Evolutionary conservation across 768 basidiomycete genomes (phyloP).

Genomic region (Mycena latifolia): DNA sequence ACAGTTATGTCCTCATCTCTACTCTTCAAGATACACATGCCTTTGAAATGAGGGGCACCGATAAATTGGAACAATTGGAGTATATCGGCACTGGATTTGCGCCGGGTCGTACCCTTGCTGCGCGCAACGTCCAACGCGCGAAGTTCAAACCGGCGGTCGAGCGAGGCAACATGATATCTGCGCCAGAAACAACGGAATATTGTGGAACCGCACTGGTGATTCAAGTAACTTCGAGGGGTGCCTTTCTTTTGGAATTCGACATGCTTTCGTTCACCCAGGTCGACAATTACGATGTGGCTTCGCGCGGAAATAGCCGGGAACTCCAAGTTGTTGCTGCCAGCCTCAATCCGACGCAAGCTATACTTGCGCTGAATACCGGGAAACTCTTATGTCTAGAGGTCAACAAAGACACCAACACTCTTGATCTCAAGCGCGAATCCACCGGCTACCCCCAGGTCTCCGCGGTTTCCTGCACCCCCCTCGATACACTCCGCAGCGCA

Average conservation of each 20-base stretch:
- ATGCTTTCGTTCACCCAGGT: conserved; percentile 53
- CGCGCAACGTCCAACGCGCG: conserved; percentile 61
- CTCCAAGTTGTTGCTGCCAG: conserved; percentile 75
- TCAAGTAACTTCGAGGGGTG: conserved; percentile 76
- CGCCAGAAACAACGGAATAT: conserved; percentile 43
- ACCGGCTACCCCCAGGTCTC: conserved; percentile 65
- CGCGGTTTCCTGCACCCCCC: conserved; percentile 72
- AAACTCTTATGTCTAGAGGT: conserved; percentile 65
- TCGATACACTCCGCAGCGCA: conserved; percentile 60
- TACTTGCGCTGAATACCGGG: conserved; percentile 70
- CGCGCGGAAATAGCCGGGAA: conserved; percentile 24
- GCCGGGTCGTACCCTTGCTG: conserved; percentile 67
- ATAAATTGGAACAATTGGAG: conserved; percentile 56
- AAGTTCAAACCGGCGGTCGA: not conserved
- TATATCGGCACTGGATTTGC: conserved; percentile 57
- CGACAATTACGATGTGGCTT: conserved; percentile 53
- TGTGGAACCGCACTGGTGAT: conserved; percentile 68
- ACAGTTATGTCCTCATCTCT: conserved; percentile 72
- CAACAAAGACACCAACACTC: conserved; percentile 48
- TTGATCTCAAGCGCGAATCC: conserved; percentile 33
- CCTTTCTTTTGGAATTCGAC: conserved; percentile 71
- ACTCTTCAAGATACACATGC: conserved; percentile 67
- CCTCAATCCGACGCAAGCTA: conserved; percentile 76
- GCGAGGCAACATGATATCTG: conserved; percentile 9
- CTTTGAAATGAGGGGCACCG: conserved; percentile 62